Evolutionary conservation across 2,329 filamentous ascomycete species (phyloP).

Genomic region (Volutella citrinella): DNA sequence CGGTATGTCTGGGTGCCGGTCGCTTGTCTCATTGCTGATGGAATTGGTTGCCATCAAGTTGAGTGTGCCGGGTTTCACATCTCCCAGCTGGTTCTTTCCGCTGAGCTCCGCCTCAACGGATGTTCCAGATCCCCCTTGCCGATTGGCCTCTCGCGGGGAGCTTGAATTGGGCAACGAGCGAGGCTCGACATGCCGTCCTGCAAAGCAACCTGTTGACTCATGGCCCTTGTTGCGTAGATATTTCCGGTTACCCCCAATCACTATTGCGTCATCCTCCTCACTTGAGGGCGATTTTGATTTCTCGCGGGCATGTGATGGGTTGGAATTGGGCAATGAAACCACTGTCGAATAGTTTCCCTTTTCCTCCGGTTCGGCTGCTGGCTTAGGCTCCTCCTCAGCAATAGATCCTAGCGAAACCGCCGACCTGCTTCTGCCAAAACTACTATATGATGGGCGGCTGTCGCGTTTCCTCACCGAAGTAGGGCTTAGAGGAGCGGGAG

Average conservation of each 20-base stretch:
- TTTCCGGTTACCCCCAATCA: constrained; percentile 29
- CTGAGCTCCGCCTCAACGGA: too few species aligned
- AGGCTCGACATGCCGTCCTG: too few species aligned
- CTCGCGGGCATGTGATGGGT: constrained; percentile 14
- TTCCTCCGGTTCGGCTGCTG: constrained; percentile 1
- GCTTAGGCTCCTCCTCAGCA: constrained; percentile 34
- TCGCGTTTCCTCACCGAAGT: constrained; percentile 29
- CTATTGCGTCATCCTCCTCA: constrained; percentile 42
- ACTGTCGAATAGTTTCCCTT: constrained; percentile 11
- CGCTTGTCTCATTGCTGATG: too few species aligned
- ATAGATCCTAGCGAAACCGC: constrained; percentile 45
- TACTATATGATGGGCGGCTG: constrained; percentile 30
- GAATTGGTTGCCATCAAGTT: too few species aligned
- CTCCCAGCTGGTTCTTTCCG: neutral
- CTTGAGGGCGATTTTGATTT: constrained; percentile 23
- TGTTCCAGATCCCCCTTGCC: too few species aligned
- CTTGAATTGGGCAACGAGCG: too few species aligned
- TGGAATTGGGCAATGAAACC: constrained; percentile 21
- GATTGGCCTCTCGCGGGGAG: too few species aligned
- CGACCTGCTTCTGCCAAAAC: constrained; percentile 34
- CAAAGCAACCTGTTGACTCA: too few species aligned
- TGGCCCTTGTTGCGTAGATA: too few species aligned
- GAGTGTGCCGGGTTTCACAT: too few species aligned
- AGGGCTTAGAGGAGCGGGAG: constrained; percentile 35
- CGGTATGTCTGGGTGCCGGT: neutral